Evolutionary conservation across 495 filamentous ascomycete species (phyloP), one percentile per base, ranked within the genome.

Genomic region (Aspergillus bridgeri): DNA sequence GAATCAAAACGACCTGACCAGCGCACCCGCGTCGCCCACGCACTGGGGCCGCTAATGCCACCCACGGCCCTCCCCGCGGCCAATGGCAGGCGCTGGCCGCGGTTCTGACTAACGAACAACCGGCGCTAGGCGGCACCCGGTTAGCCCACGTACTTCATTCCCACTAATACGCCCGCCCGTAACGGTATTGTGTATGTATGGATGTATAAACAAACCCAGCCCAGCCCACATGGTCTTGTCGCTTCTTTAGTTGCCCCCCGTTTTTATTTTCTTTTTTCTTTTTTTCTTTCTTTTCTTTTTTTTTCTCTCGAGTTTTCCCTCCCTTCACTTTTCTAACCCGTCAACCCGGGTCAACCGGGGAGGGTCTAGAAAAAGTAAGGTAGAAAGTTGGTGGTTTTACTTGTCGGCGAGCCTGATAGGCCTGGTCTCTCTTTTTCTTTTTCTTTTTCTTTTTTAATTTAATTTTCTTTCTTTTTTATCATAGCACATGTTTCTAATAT

Each of bases 341-440:
- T 63, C 64, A 66, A 63, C 60, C 64, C 54, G 64, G 64, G 60
- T 66, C 64, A 60, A 55, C 60, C 63, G 60, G 58, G 54, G 58
- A 20, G 33, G 38, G 38, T 54, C 52, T 45, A 46, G 42, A 42
- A 43, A 52, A 42, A 13, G 17, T 13, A 52, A 21, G 33, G 23
- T 52, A 29, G 11, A 17, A 22, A 42, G 17, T 43, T 21, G 9
- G 29, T 42, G 29, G 50, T 52, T 52, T 61, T 57, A 53, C 43
- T 48, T 56, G n/a, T 49, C 19, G 27, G 45, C 23, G n/a, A 38
- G 33, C 17, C 33, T 38, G 33, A 38, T 38, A 38, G 33, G 33
- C 33, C 33, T 38, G 33, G 33, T 38, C 33, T 38, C 33, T 38
- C 13, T 38, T 38, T 38, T 15, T 20, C 24, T 43, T 23, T 53